Conservation (phyloP, 495 filamentous ascomycete genomes). For the Hypoxylon fuscum region DNA sequence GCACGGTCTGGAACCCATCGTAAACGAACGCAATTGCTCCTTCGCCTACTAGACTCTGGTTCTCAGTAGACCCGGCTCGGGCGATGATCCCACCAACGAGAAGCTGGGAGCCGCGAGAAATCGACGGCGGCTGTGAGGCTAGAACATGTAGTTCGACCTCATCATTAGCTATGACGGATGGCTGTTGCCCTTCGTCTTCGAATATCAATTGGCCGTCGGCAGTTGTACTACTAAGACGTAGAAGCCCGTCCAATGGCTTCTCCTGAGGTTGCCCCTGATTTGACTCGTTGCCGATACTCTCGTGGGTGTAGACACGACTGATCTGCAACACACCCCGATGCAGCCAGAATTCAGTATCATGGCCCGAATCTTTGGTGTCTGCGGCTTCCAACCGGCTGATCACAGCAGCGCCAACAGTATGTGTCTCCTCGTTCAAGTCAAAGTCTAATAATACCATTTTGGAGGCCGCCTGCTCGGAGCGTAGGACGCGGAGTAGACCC, state of each 20-base stretch:
- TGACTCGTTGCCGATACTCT: slow-evolving; percentile 2
- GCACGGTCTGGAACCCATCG: slow-evolving; percentile 22
- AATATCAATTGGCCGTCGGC: slow-evolving; percentile 29
- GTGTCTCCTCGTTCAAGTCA: slow-evolving; percentile 16
- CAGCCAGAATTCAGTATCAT: slow-evolving; percentile 41
- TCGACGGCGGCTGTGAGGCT: slow-evolving; percentile 24
- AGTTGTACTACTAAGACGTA: slow-evolving; percentile 14
- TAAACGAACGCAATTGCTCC: slow-evolving; percentile 19
- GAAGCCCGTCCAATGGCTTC: slow-evolving; percentile 5
- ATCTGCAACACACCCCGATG: slow-evolving; percentile 29
- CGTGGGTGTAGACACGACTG: slow-evolving; percentile 22
- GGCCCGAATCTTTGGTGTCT: slow-evolving; percentile 30
- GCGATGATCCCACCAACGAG: slow-evolving; percentile 24
- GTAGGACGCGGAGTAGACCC: slow-evolving; percentile 36
- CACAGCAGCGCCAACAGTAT: slow-evolving; percentile 15
- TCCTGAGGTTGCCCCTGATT: slow-evolving; percentile 5
- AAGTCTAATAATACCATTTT: slow-evolving; percentile 30
- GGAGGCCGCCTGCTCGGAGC: slow-evolving; percentile 38
- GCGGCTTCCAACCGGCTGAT: slow-evolving; percentile 13
- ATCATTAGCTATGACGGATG: slow-evolving; percentile 1
- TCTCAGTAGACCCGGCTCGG: slow-evolving; percentile 9
- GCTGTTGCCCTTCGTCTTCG: slow-evolving; percentile 6
- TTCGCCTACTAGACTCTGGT: slow-evolving; percentile 7
- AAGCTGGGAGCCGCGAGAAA: slow-evolving; percentile 15
- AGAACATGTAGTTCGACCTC: slow-evolving; percentile 30